Conservation (phyloP, 139 green algal genomes). For the Chlorella sp. region DNA sequence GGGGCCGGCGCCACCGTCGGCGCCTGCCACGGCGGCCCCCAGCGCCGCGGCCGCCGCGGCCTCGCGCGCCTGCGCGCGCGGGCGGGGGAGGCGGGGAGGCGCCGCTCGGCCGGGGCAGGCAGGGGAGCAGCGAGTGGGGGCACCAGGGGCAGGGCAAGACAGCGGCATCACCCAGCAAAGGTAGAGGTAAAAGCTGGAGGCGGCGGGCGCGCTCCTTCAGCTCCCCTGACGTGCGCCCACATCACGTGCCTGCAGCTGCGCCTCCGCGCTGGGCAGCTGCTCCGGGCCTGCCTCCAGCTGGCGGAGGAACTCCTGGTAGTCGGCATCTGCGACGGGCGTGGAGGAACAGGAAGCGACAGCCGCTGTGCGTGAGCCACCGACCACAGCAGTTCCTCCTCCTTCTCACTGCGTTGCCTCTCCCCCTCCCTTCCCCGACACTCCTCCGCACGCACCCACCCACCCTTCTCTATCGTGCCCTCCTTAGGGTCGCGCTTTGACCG, state of each 20-base stretch:
- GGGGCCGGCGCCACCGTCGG: neutral
- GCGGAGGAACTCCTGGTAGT: conserved; percentile 67
- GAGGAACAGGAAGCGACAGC: neutral
- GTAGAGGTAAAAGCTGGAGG: too few species aligned
- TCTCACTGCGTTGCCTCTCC: neutral
- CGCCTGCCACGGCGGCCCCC: neutral
- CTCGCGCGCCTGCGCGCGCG: too few species aligned
- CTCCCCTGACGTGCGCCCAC: too few species aligned
- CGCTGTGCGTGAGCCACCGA: neutral
- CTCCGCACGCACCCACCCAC: conserved; percentile 43
- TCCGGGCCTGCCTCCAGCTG: conserved; percentile 47
- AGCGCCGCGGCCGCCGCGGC: neutral
- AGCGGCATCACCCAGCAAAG: too few species aligned
- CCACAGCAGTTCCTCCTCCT: neutral
- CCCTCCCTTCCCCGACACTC: neutral
- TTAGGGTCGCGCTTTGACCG: conserved; percentile 52
- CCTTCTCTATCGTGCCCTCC: conserved; percentile 73
- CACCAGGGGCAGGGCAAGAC: too few species aligned
- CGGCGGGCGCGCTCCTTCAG: too few species aligned
- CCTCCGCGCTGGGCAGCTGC: conserved; percentile 46
- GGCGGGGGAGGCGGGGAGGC: too few species aligned
- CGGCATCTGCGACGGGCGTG: conserved; percentile 52
- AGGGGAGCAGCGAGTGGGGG: too few species aligned
- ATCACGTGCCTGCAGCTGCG: conserved; percentile 39
- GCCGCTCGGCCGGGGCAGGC: too few species aligned